Evolutionary conservation across 768 basidiomycete species (phyloP).

Genomic region (Suillus sp.): DNA sequence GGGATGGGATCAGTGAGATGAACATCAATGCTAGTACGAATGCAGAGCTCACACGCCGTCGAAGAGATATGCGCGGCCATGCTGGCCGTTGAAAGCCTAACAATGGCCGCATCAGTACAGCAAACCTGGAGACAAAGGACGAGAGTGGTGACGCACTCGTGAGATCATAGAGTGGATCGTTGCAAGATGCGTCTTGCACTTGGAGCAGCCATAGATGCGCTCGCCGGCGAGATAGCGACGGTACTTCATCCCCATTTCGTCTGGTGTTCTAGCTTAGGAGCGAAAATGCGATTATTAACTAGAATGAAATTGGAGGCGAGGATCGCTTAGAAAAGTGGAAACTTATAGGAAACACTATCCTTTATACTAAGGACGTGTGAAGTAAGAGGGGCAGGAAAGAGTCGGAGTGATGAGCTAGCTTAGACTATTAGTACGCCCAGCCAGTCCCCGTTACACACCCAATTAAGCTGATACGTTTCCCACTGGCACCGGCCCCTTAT

Average conservation of each 20-base stretch:
- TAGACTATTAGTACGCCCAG: constrained; percentile 10
- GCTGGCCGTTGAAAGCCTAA: constrained; percentile 96
- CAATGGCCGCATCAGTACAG: constrained; percentile 21
- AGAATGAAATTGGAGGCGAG: constrained; percentile 4
- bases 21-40: constrained; percentile 19
- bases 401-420: constrained; percentile 14
- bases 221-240: constrained; percentile 83
- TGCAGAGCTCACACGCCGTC: constrained; percentile 77
- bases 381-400: constrained; percentile 18
- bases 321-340: constrained; percentile 10
- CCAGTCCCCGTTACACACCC: constrained; percentile 30
- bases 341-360: constrained; percentile 12
- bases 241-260: constrained; percentile 85
- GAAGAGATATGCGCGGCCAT: constrained; percentile 93
- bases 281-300: constrained; percentile 1
- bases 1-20: constrained; percentile 18
- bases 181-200: constrained; percentile 88
- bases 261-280: constrained; percentile 7
- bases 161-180: constrained; percentile 91
- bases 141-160: constrained; percentile 52
- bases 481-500: constrained; percentile 18
- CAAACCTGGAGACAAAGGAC: constrained; percentile 3
- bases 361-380: constrained; percentile 36
- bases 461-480: constrained; percentile 29
- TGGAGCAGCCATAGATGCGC: constrained; percentile 86